A percentile compares a stretch with the other conserved stretches of the same genome.
Evolutionary conservation across 805 yeast species (phyloP).

Genomic region (Komagataella phaffii): DNA sequence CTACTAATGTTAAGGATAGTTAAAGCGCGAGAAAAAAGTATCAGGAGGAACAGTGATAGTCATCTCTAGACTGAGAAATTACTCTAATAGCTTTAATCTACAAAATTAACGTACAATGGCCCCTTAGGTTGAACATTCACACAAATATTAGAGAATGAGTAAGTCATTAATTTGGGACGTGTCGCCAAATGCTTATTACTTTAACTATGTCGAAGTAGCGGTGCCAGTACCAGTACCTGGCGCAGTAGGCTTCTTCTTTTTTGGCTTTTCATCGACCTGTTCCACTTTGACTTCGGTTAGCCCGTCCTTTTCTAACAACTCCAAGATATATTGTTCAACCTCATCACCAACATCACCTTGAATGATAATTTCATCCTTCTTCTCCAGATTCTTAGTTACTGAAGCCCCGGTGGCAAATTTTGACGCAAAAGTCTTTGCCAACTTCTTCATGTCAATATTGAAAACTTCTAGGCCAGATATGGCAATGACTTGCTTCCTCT

Average conservation of each 20-base stretch:
- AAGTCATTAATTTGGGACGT: background rate
- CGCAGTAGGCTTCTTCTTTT: conserved; percentile 33
- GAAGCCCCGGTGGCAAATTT: conserved; percentile 95
- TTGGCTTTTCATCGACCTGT: conserved; percentile 69
- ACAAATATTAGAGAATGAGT: background rate
- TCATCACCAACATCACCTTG: conserved; percentile 95
- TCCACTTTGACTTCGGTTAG: conserved; percentile 80
- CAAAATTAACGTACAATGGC: background rate
- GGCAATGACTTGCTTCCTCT: conserved; percentile 77
- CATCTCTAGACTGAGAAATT: no score
- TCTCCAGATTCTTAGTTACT: conserved; percentile 80
- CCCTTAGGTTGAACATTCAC: background rate
- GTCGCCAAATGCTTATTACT: background rate
- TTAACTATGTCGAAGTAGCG: background rate
- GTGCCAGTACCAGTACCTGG: background rate
- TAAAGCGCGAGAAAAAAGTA: background rate
- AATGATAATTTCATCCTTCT: conserved; percentile 80
- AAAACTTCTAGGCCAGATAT: conserved; percentile 82
- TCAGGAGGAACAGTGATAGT: background rate
- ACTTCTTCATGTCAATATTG: conserved; percentile 78
- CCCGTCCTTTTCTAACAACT: conserved; percentile 69
- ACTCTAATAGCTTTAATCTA: background rate
- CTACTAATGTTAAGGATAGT: background rate
- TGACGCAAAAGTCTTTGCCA: conserved; percentile 84
- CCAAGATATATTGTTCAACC: conserved; percentile 63